Conservation (phyloP, 1,284 basidiomycete genomes). For the Earliella scabrosa region DNA sequence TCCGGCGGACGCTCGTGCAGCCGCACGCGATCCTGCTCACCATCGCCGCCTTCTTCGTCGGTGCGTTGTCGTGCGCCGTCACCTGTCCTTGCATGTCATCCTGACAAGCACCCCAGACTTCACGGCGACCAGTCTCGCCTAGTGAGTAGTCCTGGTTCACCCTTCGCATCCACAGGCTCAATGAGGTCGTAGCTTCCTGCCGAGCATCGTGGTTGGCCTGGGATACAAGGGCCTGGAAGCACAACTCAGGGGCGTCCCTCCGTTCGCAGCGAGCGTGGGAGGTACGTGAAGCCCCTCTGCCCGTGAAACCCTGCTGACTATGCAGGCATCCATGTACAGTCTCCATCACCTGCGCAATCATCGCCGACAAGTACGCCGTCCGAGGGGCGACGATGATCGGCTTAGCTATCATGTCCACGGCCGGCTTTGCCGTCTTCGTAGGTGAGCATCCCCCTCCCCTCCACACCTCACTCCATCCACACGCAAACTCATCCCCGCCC, state of each 20-base stretch:
- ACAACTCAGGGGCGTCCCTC: slow-evolving; percentile 20
- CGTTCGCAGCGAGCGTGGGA: not conserved
- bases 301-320: not conserved
- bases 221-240: slow-evolving; percentile 27
- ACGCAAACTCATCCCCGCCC: slow-evolving; percentile 44
- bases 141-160: slow-evolving; percentile 17
- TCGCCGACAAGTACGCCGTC: not conserved
- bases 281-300: not conserved
- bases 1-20: not conserved
- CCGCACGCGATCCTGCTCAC: slow-evolving; percentile 20
- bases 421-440: not conserved
- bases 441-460: not conserved
- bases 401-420: not conserved
- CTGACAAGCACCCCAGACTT: slow-evolving; percentile 12
- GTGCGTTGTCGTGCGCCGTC: too few relatives aligned
- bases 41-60: slow-evolving; percentile 30
- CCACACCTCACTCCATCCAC: not conserved
- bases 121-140: slow-evolving; percentile 28
- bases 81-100: too few relatives aligned
- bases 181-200: slow-evolving; percentile 21
- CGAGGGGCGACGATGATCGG: not conserved
- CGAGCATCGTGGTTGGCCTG: slow-evolving; percentile 35
- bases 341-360: not conserved
- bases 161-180: too few relatives aligned
- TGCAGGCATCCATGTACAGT: not conserved